phyloP scores from a whole-genome alignment of 2,329 filamentous ascomycete genomes.

The Stachybotrys chartarum region DNA sequence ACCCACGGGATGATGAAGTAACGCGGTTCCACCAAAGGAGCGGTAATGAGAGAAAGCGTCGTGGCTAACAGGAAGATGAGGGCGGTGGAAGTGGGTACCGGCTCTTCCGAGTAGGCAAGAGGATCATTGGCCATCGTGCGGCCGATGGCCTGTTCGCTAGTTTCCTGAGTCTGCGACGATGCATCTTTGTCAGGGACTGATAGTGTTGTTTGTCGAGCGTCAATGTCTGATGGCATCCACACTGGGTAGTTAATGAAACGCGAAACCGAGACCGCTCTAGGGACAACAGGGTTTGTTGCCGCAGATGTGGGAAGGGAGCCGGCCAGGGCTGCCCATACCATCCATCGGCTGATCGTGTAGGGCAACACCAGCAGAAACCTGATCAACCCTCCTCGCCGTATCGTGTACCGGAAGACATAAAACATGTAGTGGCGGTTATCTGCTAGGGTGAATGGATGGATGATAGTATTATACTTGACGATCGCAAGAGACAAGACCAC shows the following conservation, averaged over 20 bases:
- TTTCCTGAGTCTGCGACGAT: background rate
- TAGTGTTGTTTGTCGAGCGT: background rate
- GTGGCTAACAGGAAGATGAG: slow-evolving; percentile 61
- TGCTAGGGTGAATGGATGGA: slow-evolving; percentile 92
- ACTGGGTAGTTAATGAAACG: background rate
- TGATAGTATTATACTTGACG: slow-evolving; percentile 79
- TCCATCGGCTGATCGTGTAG: slow-evolving; percentile 66
- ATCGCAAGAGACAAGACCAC: slow-evolving; percentile 32
- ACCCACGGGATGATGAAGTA: slow-evolving; percentile 97
- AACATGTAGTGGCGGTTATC: slow-evolving; percentile 98
- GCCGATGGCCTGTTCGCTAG: background rate
- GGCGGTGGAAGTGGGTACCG: slow-evolving; percentile 40
- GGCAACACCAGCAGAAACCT: slow-evolving; percentile 61
- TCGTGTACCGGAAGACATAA: slow-evolving; percentile 83
- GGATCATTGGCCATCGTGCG: slow-evolving; percentile 15
- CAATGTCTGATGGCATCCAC: background rate
- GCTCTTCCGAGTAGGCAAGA: slow-evolving; percentile 16
- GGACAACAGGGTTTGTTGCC: background rate
- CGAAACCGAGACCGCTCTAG: no score
- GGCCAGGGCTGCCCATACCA: slow-evolving; percentile 57
- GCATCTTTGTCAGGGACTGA: background rate
- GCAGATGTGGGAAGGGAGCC: slow-evolving; percentile 16
- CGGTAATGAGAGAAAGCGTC: slow-evolving; percentile 71
- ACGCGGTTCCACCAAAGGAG: slow-evolving; percentile 86
- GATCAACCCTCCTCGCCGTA: slow-evolving; percentile 56